A percentile compares a stretch with the other conserved stretches of the same genome.
These are phyloP conservation scores for Zopfia rhizophila DNA, from an alignment of 2,329 filamentous ascomycete genomes.

Conservation along the genomic window DNA sequence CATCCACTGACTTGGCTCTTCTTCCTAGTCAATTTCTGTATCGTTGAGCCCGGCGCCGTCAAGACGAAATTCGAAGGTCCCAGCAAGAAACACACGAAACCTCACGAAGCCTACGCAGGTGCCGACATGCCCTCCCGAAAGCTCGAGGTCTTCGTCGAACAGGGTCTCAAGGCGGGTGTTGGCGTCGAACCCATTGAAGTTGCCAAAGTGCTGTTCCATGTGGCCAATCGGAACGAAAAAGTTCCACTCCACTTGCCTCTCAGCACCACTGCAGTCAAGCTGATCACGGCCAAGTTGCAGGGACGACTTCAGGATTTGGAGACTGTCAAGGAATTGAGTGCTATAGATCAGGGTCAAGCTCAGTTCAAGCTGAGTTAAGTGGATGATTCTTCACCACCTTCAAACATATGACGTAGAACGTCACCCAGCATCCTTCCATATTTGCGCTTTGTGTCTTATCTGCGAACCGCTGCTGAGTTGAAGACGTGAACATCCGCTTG, in stretches of 20 bases:
- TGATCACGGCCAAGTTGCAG: slow-evolving; percentile 40
- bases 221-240: slow-evolving; percentile 36
- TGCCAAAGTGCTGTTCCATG: slow-evolving; percentile 43
- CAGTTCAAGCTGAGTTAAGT: too few relatives aligned
- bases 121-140: slow-evolving; percentile 18
- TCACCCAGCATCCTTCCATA: too few relatives aligned
- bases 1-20: background rate
- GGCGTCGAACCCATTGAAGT: slow-evolving; percentile 45
- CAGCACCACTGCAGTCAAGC: slow-evolving; percentile 45
- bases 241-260: slow-evolving; percentile 54
- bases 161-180: slow-evolving; percentile 25
- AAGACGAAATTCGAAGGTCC: slow-evolving; percentile 53
- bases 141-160: slow-evolving; percentile 34
- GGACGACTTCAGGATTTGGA: too few relatives aligned
- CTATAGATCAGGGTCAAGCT: too few relatives aligned
- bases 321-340: too few relatives aligned
- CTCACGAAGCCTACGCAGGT: slow-evolving; percentile 8
- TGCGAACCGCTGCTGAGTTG: too few relatives aligned
- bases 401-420: too few relatives aligned
- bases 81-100: slow-evolving; percentile 29
- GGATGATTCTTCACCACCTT: too few relatives aligned
- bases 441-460: too few relatives aligned
- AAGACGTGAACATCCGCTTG: too few relatives aligned
- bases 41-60: slow-evolving; percentile 52
- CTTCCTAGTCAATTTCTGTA: slow-evolving; percentile 47